Evolutionary conservation across 2,329 filamentous ascomycete genomes (phyloP).

Genomic region (Tetracladium maxilliforme): DNA sequence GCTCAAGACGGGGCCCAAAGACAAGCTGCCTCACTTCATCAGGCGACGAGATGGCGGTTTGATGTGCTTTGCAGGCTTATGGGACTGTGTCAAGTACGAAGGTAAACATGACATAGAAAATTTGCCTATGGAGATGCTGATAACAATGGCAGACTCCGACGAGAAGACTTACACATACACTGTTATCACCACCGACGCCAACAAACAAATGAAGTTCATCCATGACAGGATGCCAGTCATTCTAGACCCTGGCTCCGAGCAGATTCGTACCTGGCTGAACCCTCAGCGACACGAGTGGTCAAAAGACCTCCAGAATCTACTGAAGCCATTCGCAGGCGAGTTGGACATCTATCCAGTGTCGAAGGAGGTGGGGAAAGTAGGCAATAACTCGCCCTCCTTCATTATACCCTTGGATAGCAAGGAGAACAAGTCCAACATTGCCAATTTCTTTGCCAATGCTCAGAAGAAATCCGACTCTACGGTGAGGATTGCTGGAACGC

Average conservation of each 20-base stretch:
- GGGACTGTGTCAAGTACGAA: slow-evolving; percentile 77
- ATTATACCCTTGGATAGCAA: slow-evolving; percentile 70
- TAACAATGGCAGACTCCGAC: slow-evolving; percentile 28
- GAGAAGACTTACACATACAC: slow-evolving; percentile 79
- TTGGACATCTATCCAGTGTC: slow-evolving; percentile 76
- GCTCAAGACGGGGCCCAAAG: slow-evolving; percentile 66
- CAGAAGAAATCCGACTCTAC: too few relatives aligned
- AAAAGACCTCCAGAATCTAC: slow-evolving; percentile 57
- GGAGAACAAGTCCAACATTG: slow-evolving; percentile 86
- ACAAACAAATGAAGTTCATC: slow-evolving; percentile 68
- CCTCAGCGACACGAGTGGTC: slow-evolving; percentile 60
- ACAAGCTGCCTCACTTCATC: slow-evolving; percentile 74
- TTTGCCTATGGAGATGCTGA: slow-evolving; percentile 3
- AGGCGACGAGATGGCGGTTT: slow-evolving; percentile 69
- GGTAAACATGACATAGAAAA: slow-evolving; percentile 24
- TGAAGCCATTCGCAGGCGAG: slow-evolving; percentile 68
- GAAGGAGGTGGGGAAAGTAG: slow-evolving; percentile 86
- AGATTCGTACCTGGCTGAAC: slow-evolving; percentile 65
- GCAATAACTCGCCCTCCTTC: slow-evolving; percentile 76
- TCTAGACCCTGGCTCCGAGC: slow-evolving; percentile 59
- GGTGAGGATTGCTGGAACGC: slow-evolving; percentile 20
- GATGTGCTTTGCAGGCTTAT: slow-evolving; percentile 77
- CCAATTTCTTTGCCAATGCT: slow-evolving; percentile 83
- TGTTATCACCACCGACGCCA: slow-evolving; percentile 82
- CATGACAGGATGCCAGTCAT: slow-evolving; percentile 96